Conservation (phyloP, 805 yeast genomes). For the Scheffersomyces stipitis region DNA sequence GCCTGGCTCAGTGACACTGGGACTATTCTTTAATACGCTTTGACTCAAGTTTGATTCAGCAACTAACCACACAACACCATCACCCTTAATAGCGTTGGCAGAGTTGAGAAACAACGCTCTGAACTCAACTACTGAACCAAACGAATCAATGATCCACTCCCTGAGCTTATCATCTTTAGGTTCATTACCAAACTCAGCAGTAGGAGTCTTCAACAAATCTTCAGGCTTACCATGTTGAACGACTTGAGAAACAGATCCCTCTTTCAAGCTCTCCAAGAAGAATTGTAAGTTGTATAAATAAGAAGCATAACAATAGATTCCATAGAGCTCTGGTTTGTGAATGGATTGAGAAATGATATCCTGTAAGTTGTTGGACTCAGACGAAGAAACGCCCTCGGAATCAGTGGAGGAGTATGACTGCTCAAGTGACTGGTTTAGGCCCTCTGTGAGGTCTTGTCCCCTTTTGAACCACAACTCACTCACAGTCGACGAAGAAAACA, state of each 20-base stretch:
- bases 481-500: slow-evolving; percentile 31
- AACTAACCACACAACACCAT: slow-evolving; percentile 88
- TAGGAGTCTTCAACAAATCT: slow-evolving; percentile 48
- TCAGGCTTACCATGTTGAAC: slow-evolving; percentile 15
- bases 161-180: slow-evolving; percentile 36
- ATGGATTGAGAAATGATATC: slow-evolving; percentile 41
- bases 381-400: slow-evolving; percentile 2
- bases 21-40: slow-evolving; percentile 18
- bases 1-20: slow-evolving; percentile 10
- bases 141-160: slow-evolving; percentile 55
- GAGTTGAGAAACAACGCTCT: slow-evolving; percentile 67
- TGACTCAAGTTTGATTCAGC: slow-evolving; percentile 49
- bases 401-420: slow-evolving; percentile 8
- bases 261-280: slow-evolving; percentile 45
- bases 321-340: slow-evolving; percentile 44
- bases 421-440: slow-evolving; percentile 33
- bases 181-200: slow-evolving; percentile 31
- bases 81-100: slow-evolving; percentile 74
- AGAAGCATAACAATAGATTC: slow-evolving; percentile 46
- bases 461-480: slow-evolving; percentile 40
- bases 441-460: slow-evolving; percentile 33
- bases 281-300: slow-evolving; percentile 50
- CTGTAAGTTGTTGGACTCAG: slow-evolving; percentile 13
- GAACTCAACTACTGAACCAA: slow-evolving; percentile 78
- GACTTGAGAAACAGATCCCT: slow-evolving; percentile 17